A percentile compares a stretch with the other conserved stretches of the same genome.
Evolutionary conservation across 345 rosid species (phyloP).

Genomic region (Linum lewisii): DNA sequence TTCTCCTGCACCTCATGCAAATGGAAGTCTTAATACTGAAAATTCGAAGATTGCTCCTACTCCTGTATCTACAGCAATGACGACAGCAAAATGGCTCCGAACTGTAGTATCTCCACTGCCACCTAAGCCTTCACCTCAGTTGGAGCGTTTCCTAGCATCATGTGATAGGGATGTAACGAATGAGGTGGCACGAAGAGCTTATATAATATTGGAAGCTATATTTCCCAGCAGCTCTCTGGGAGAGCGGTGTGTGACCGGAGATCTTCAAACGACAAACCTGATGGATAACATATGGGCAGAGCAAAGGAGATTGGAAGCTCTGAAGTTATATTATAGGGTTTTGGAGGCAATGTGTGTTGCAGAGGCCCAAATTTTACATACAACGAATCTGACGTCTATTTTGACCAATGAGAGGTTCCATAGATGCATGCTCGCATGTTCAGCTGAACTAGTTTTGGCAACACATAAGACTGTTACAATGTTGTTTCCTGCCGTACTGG

Average conservation of each 20-base stretch:
- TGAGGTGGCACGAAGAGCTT: slow-evolving; percentile 73
- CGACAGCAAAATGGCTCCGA: slow-evolving; percentile 97
- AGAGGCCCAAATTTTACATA: slow-evolving; percentile 74
- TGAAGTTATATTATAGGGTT: slow-evolving; percentile 82
- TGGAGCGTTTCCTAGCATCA: slow-evolving; percentile 58
- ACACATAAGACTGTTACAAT: slow-evolving; percentile 89
- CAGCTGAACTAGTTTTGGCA: slow-evolving; percentile 91
- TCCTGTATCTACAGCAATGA: slow-evolving; percentile 89
- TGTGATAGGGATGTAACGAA: slow-evolving; percentile 76
- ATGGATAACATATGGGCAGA: slow-evolving; percentile 98
- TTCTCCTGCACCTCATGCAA: slow-evolving; percentile 59
- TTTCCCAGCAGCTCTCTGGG: slow-evolving; percentile 68
- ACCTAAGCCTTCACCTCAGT: slow-evolving; percentile 62
- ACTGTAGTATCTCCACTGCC: slow-evolving; percentile 69
- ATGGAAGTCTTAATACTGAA: slow-evolving; percentile 35
- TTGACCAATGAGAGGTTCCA: slow-evolving; percentile 94
- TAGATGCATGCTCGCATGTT: slow-evolving; percentile 95
- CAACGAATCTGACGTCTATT: slow-evolving; percentile 72
- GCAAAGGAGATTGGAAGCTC: slow-evolving; percentile 76
- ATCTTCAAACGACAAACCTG: slow-evolving; percentile 57
- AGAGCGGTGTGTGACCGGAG: slow-evolving; percentile 53
- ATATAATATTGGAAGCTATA: slow-evolving; percentile 83
- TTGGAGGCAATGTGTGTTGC: slow-evolving; percentile 95
- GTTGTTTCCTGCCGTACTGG: slow-evolving; percentile 94
- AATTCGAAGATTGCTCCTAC: slow-evolving; percentile 57